Evolutionary conservation across 257 asterid genomes (phyloP), one percentile per base, ranked within the genome.

Genomic region (Prunella vulgaris): DNA sequence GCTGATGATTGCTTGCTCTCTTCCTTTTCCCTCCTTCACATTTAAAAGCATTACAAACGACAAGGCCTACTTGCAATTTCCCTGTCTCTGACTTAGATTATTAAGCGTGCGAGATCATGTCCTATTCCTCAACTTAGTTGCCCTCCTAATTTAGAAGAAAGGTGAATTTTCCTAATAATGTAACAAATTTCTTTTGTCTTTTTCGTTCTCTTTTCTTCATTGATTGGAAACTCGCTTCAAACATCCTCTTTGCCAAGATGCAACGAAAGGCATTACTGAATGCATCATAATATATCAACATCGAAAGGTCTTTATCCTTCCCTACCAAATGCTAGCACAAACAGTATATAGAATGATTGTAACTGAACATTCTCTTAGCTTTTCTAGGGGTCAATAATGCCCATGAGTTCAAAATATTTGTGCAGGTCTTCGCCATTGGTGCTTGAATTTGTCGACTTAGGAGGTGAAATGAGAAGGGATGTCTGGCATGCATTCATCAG

Each of bases 391-490:
- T 69, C 64, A 28, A 35, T 59, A 65, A 68, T 33, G 35, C 27
- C 3, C 24, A 27, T 64, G 37, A 42, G 7, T n/a, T 58, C 17
- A 14, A 35, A 66, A 9, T 66, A 5, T 18, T 28, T 51, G 66
- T 62, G 72, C 87, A 94, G 99, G 79, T 84, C 85, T 35, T 73
- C 66, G 3, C 46, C 88, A 38, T 84, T 93, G 89, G 79, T 84
- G 64, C 92, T 91, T 73, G 97, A 94, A 76, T 94, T 91, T 67
- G 82, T 94, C 5, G 99, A 94, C 82, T 81, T 91, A 75, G 90
- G 97, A 68, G 87, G 96, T 17, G 97, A 89, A 73, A 87, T 86
- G 95, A 85, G 99, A 81, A 78, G 97, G 77, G 99, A 94, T 65
- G 97, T 89, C 58, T 94, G 99, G 99, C 83, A 80, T 73, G 87